Conservation (phyloP, 768 basidiomycete genomes). For the Termitomyces sp. region DNA sequence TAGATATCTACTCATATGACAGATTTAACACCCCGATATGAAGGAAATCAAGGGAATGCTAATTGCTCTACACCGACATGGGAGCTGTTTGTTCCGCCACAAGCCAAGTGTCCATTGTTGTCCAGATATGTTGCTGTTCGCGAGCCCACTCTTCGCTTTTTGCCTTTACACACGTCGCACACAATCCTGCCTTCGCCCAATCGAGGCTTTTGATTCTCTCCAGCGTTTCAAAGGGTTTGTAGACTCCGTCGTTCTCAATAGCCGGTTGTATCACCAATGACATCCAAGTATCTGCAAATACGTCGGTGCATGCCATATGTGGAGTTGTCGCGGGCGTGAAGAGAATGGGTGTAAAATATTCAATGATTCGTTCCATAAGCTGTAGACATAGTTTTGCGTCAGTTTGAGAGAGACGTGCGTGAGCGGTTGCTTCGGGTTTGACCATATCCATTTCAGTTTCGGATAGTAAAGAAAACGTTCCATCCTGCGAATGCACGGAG, state of each 20-base stretch:
- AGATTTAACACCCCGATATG: too few relatives aligned
- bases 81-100: neutral
- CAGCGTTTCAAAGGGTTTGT: constrained; percentile 68
- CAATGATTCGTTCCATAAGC: constrained; percentile 52
- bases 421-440: neutral
- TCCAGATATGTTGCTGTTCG: constrained; percentile 58
- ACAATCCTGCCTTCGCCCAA: constrained; percentile 57
- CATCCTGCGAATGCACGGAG: neutral
- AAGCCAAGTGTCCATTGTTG: constrained; percentile 55
- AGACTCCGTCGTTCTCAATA: constrained; percentile 54
- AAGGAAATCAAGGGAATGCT: neutral
- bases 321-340: constrained; percentile 66
- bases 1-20: neutral
- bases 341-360: constrained; percentile 64
- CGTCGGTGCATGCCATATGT: constrained; percentile 72
- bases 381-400: constrained; percentile 34
- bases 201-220: constrained; percentile 50
- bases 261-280: constrained; percentile 62
- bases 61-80: neutral
- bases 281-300: constrained; percentile 72
- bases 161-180: constrained; percentile 47
- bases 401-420: constrained; percentile 19
- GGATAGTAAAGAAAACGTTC: neutral
- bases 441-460: constrained; percentile 3
- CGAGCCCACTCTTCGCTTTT: constrained; percentile 63